Evolutionary conservation across 805 yeast genomes (phyloP), one percentile per base, ranked within the genome.

Genomic region (Saccharomycopsis schoenii): DNA sequence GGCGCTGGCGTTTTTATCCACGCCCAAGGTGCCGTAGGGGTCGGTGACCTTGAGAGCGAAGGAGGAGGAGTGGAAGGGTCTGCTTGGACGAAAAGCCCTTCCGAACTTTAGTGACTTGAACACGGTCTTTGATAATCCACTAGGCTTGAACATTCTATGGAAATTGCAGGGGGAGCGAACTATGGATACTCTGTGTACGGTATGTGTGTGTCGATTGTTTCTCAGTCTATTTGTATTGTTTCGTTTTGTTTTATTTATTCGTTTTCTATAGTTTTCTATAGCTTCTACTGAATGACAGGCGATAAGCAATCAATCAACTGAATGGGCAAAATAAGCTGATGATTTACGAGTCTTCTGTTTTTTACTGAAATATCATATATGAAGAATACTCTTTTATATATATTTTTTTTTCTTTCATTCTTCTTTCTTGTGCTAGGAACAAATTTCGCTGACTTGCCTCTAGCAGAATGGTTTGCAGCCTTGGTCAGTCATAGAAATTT

Each of bases 11-110:
- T 70, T 71, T 64, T 81, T 82, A 34, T 80, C 82, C 36, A 94
- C 89, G 3, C 98, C 98, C 52, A 94, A 76, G 0, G 84, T 82
- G 64, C 83, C 78, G 73, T 94, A 94, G 0, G 99, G 99, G 70
- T 94, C 97, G 50, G 77, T 74, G 21, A 74, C 70, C 17, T 71
- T 66, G 14, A 68, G 68, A 1, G 64, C 43, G 9, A 65, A 58
- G 4, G 65, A 59, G 1, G 82, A 69, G 0, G 80, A 66, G 65
- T 83, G 88, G 70, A 84, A 84, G 2, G 52, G 4, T 25, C 62
- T 47, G 4, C 8, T 8, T 19, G 24, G 29, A 25, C 52, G 52
- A 3, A 47, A 47, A 12, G 52, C n/a, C 12, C 14, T 47, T 15
- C 52, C 52, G 14, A 47, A 47, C 24, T 47, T 47, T 6, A 47